Base-by-base conservation (phyloP, 805 yeast species). In the Candida tallmaniae region DNA sequence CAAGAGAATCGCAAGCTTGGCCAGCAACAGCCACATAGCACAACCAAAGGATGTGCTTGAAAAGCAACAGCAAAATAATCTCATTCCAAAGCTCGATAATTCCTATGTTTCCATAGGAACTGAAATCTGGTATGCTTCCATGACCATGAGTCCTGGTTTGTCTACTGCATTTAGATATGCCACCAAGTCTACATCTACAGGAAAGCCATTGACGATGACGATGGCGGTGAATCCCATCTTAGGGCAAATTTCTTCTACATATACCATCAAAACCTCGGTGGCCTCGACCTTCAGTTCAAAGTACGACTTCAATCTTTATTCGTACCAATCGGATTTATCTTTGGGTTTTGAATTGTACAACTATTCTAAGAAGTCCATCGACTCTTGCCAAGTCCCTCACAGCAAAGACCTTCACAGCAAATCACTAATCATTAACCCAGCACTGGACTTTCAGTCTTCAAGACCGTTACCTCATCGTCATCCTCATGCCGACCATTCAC, bases 161-260 rank as follows among this genome's bases (percentile, higher is more conserved):
- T 85, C 96, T 0, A 76, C 94, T 2, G 90, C 95, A 0, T 55
- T 87, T 31, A 62, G 97, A 29, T 90, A 93, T 54, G 74, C 90
- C 1, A 85, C 96, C 0, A 80, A 85, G 41, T 78, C 96, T 0
- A 78, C 93, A 0, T 76, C 84, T 27, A 83, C 95, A 0, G 95
- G 94, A 3, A 83, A 86, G 42, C 98, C 98, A 0, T 60, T 89
- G 42, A 84, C 96, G 0, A 74, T 93, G 71, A 83, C 97, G 0
- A 51, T 90, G 25, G 80, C 95, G 0, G 70, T 82, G 38, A 93
- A 93, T 54, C 98, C 98, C 1, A 65, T 93, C 11, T 65, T 90
- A 52, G 98, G 98, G 2, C 89, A 88, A 45, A 60, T 93, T 2
- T 80, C 95, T 3, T 80, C 95, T 2, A 82, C 95, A 0, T 93